Percentiles rank a stretch among this genome's conserved stretches.
phyloP scores from a whole-genome alignment of 495 filamentous ascomycete species.

The Neurospora sp. region DNA sequence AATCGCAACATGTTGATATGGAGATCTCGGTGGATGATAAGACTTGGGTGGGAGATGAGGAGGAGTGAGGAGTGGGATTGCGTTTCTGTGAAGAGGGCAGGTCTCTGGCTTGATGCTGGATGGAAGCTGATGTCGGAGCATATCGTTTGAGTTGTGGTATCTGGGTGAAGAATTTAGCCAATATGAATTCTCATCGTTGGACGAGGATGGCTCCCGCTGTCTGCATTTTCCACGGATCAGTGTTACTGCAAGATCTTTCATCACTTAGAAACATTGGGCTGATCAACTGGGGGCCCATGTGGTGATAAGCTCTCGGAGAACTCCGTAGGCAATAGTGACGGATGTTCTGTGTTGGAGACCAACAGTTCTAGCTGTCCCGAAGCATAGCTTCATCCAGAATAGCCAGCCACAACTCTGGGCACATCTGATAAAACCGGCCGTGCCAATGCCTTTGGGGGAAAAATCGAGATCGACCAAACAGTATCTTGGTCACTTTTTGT shows the following conservation, averaged over 20 bases:
- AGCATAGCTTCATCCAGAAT: neutral
- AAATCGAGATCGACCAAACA: neutral
- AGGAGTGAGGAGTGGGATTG: neutral
- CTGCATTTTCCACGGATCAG: too few species aligned
- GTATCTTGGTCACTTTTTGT: neutral
- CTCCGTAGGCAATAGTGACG: too few species aligned
- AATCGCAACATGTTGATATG: neutral
- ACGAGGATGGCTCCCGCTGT: neutral
- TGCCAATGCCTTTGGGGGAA: neutral
- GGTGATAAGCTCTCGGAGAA: too few species aligned
- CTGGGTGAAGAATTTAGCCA: neutral
- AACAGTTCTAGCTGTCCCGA: too few species aligned
- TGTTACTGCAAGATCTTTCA: too few species aligned
- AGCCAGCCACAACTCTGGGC: neutral
- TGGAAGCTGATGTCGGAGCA: neutral
- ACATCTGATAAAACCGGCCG: neutral
- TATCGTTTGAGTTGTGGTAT: neutral
- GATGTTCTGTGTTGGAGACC: too few species aligned
- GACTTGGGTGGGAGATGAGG: neutral
- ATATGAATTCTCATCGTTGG: neutral
- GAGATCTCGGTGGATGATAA: neutral
- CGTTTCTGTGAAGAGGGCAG: neutral
- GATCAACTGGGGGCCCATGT: too few species aligned
- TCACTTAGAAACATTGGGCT: too few species aligned
- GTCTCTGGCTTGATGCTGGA: neutral